Conservation (phyloP, 768 basidiomycete species). For the Auricularia cornea region DNA sequence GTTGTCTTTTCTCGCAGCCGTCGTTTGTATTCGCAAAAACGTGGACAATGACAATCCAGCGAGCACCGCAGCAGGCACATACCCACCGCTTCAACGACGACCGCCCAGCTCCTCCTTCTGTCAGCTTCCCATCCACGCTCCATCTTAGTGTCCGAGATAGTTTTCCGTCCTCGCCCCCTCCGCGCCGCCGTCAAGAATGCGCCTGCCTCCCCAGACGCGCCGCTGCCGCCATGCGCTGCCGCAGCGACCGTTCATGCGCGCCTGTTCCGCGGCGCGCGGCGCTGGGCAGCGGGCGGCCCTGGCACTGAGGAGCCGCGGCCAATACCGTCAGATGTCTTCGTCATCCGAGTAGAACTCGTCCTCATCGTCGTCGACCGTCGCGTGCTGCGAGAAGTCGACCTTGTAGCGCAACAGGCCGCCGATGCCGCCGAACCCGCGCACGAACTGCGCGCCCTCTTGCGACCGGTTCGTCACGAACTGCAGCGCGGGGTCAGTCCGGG, state of each 20-base stretch:
- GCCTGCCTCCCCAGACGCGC: background rate
- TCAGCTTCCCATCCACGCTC: too few relatives aligned
- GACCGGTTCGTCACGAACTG: constrained; percentile 88
- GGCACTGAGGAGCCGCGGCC: constrained; percentile 38
- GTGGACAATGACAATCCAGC: too few relatives aligned
- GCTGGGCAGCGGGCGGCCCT: background rate
- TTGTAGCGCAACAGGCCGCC: constrained; percentile 95
- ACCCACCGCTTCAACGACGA: too few relatives aligned
- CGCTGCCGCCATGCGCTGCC: background rate
- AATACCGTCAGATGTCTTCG: constrained; percentile 76
- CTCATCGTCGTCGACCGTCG: constrained; percentile 63
- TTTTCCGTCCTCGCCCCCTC: background rate
- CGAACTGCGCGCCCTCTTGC: constrained; percentile 96
- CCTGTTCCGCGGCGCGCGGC: background rate
- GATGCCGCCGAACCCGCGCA: constrained; percentile 97
- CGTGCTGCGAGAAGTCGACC: constrained; percentile 85
- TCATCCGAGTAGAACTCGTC: constrained; percentile 81
- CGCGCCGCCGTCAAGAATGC: background rate
- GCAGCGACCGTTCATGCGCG: too few relatives aligned
- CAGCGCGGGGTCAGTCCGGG: background rate
- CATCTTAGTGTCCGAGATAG: too few relatives aligned
- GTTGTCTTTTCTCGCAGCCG: too few relatives aligned
- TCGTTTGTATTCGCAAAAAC: too few relatives aligned
- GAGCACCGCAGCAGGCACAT: too few relatives aligned
- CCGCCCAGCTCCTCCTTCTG: too few relatives aligned